Evolutionary conservation across 495 filamentous ascomycete species (phyloP), one percentile per base, ranked within the genome.

Genomic region (Xylaria palmicola): DNA sequence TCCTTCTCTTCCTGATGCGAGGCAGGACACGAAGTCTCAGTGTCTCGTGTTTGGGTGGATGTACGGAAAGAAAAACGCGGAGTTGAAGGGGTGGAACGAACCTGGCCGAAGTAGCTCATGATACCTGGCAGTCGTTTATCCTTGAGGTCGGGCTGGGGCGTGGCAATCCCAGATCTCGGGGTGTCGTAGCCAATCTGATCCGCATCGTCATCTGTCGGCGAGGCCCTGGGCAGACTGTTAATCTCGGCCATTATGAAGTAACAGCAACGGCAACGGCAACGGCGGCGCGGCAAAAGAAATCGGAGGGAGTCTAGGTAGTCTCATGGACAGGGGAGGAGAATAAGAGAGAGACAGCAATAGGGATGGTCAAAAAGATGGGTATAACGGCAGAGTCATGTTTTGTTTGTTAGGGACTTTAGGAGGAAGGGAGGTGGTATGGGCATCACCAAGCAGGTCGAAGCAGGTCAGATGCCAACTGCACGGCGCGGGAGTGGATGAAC

Each of bases 41-140:
- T 66, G 60, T 73, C 73, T 64, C 65, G 57, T 69, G 75, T 64
- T 68, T 72, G 75, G 65, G 64, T 64, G 56, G 62, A 73, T 65
- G 49, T 17, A 55, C 32, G 40, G 39, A 74, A 76, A 59, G 70
- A 63, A 62, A 69, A 69, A 60, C 68, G 68, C 65, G 64, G 69
- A 66, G 71, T 68, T 74, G 75, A 67, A 79, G 77, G 77, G 72
- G 73, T 79, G 77, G 74, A 82, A 96, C 92, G 84, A 93, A 97
- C 93, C 92, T 97, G 93, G 79, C 89, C 89, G 83, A 94, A 96
- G 82, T 91, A 96, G 81, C 87, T 92, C 82, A 91, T 86, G 74
- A 96, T 91, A 68, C 90, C 90, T 45, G 93, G 93, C 69, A 93
- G 79, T 72, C 92, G 88, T 74, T 94, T 96, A 77, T 97, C 93